Conservation (phyloP, 371 early-diverging fungal genomes). For the Mucor ambiguus region DNA sequence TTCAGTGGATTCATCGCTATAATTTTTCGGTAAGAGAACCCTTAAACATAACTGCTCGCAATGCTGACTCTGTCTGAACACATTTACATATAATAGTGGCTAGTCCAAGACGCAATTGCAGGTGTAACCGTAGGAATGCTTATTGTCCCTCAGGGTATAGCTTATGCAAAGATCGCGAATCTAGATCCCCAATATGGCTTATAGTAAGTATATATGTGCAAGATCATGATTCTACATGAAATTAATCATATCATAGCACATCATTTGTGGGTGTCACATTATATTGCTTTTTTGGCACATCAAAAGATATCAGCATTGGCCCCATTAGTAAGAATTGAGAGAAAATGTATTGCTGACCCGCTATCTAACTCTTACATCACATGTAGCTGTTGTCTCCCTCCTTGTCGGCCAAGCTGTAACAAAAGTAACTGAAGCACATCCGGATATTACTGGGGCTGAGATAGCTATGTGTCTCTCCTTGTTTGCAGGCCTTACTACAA, state of each 20-base stretch:
- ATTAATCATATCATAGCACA: slow-evolving; percentile 24
- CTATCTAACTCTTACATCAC: neutral
- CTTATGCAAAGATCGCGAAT: slow-evolving; percentile 81
- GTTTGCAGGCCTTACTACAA: slow-evolving; percentile 59
- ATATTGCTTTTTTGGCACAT: slow-evolving; percentile 78
- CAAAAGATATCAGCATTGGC: slow-evolving; percentile 86
- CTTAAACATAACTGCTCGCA: neutral
- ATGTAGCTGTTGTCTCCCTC: slow-evolving; percentile 77
- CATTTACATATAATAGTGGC: slow-evolving; percentile 54
- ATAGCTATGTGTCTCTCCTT: slow-evolving; percentile 60
- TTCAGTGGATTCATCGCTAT: slow-evolving; percentile 33
- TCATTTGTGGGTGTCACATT: slow-evolving; percentile 37
- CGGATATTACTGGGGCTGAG: slow-evolving; percentile 35
- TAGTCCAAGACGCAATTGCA: slow-evolving; percentile 80
- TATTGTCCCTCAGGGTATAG: slow-evolving; percentile 85
- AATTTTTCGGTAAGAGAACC: slow-evolving; percentile 23
- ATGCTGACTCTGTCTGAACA: neutral
- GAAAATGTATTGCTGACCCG: neutral
- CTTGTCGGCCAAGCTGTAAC: slow-evolving; percentile 69
- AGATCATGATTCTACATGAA: slow-evolving; percentile 45
- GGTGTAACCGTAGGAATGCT: slow-evolving; percentile 87
- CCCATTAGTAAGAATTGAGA: slow-evolving; percentile 55
- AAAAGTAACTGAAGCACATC: slow-evolving; percentile 26
- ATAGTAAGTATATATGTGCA: slow-evolving; percentile 32
- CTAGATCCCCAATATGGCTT: slow-evolving; percentile 61